Conservation (phyloP, 768 basidiomycete genomes). For the Tulasnella calospora region DNA sequence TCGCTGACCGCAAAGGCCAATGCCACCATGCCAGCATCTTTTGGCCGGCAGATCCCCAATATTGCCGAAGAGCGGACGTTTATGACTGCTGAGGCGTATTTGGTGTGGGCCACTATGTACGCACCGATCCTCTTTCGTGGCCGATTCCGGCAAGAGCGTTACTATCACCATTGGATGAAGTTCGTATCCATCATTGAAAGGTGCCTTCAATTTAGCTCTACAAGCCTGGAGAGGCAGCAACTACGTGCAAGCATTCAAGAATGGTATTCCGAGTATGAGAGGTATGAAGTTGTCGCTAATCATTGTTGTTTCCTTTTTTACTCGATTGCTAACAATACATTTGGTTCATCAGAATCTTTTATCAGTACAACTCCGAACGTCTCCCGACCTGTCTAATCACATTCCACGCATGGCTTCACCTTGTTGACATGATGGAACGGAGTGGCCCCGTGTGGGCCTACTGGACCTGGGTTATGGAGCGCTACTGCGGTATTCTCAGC, state of each 20-base stretch:
- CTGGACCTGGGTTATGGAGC: conserved; percentile 12
- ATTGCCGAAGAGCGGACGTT: conserved; percentile 33
- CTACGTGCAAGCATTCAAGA: too few relatives aligned
- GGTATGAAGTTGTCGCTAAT: too few relatives aligned
- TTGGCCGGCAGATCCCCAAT: conserved; percentile 38
- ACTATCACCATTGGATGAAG: conserved; percentile 33
- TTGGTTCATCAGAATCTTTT: conserved; percentile 41
- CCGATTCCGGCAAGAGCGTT: conserved; percentile 36
- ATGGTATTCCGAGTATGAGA: not conserved
- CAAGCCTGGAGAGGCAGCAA: too few relatives aligned
- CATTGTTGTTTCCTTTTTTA: too few relatives aligned
- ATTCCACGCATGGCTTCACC: conserved; percentile 4
- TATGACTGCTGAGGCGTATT: conserved; percentile 41
- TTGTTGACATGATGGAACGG: not conserved
- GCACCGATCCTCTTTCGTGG: conserved; percentile 40
- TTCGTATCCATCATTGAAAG: not conserved
- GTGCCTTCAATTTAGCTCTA: not conserved
- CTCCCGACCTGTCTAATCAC: conserved; percentile 43
- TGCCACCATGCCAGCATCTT: conserved; percentile 39
- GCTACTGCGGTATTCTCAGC: conserved; percentile 39
- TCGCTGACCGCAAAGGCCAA: conserved; percentile 36
- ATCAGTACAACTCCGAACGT: conserved; percentile 31
- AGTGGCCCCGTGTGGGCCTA: not conserved
- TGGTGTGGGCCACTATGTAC: conserved; percentile 42
- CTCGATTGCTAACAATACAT: too few relatives aligned